Evolutionary conservation across 2,329 filamentous ascomycete genomes (phyloP), one percentile per base, ranked within the genome.

Genomic region (Colletotrichum camelliae): DNA sequence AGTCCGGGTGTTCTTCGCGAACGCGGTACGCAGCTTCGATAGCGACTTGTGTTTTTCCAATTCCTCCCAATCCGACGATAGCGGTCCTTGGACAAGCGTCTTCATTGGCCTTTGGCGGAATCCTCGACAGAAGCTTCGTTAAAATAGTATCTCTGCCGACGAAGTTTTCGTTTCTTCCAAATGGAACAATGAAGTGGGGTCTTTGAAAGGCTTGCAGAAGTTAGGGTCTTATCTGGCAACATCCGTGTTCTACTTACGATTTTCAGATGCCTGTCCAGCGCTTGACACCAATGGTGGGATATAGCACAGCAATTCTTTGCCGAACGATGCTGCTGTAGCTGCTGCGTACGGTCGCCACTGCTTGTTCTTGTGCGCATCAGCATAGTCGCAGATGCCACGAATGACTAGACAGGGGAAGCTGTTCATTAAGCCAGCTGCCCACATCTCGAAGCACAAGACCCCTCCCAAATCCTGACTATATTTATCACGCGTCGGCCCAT

Each of bases 11-110:
- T 0, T 4, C 18, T 0, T n/a, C 2, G 4, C 73, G 79, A 4
- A 84, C 13, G 2, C 78, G 79, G 72, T 80, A 85, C 21, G 80
- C 81, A 15, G 80, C 80, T 64, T 87, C 82, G 7, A 86, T 78
- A 1, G 83, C 84, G 16, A 86, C 80, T 68, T 86, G 83, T 1
- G 84, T 86, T 78, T 87, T 87, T 1, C 84, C 83, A 3, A 85
- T 77, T 0, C 84, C 84, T 3, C 83, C 83, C 1, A 85, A 80
- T 4, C 84, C 84, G 5, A 80, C 71, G 8, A 84, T 66, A 4
- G 78, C 80, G 5, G 75, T 80, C 35, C 77, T 77, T 58, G 80
- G 81, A 76, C 79, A 82, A 73, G 78, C 67, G 15, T 80, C 18
- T 13, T 43, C 15, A 18, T 77, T 7, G 29, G 57, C 48, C 7